Evolutionary conservation across 441 rosid species (phyloP), one percentile per base, ranked within the genome.

Genomic region (Breynia disticha): DNA sequence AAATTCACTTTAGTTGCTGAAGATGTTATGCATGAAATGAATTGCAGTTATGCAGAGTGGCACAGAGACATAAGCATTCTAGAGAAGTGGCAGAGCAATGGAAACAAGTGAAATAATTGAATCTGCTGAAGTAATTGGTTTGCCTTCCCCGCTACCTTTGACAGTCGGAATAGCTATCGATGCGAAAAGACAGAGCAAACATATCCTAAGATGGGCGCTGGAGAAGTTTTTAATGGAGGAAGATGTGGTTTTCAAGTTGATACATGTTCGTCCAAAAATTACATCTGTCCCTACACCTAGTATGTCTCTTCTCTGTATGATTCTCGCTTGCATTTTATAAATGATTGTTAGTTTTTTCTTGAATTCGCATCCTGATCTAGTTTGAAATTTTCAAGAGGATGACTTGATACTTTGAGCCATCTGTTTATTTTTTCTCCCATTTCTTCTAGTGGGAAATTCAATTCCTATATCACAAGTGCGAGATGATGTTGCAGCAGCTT

Each of bases 401-500:
- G 35, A 17, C 24, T 22, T 12, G 16, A 22, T 8, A 39, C 43
- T 39, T 39, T 39, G 43, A 39, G 43, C 39, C 39, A 47, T 57
- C 43, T 72, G 51, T 19, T 22, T 22, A 16, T 19, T 24, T 45
- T 32, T 46, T 24, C 16, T 55, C 19, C 17, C 12, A 54, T 48
- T 37, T 16, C 52, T 63, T 52, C 21, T 60, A 87, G 98, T 83
- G 79, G 98, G 98, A 55, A 79, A 79, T 61, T 63, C 17, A 4
- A 63, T 86, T 57, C 76, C 90, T 37, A 59, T 87, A 61, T 67
- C 94, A 45, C 83, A 84, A 73, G 87, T 77, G 44, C 82, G 95
- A 59, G 84, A 88, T 5, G 95, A 84, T 62, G 77, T 88, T 18
- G 94, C 82, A 8, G 71, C 76, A 59, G 86, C 87, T 43, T 80